These are phyloP conservation scores for Chrysanthemum seticuspe DNA, from an alignment of 129 eudicot genomes.

Conservation along the genomic window DNA sequence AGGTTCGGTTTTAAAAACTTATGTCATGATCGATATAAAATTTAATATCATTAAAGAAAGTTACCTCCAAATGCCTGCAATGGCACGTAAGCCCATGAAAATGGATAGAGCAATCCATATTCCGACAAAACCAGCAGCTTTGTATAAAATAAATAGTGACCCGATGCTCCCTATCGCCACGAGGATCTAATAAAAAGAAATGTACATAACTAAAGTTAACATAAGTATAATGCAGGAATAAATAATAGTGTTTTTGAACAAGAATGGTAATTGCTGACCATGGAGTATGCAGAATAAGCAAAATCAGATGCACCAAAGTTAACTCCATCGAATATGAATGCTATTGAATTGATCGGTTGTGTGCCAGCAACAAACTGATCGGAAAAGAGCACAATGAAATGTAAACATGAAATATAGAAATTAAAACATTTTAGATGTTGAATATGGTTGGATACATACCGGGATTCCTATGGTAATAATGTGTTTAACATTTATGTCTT, in stretches of 20 bases:
- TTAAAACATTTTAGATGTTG: not conserved
- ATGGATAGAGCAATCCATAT: constrained; percentile 82
- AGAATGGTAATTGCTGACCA: constrained; percentile 41
- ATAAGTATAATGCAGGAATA: not conserved
- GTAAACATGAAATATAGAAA: not conserved
- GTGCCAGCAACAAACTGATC: constrained; percentile 80
- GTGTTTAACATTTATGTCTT: constrained; percentile 55
- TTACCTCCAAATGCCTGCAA: constrained; percentile 90
- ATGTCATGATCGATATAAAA: not conserved
- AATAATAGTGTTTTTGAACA: not conserved
- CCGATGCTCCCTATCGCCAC: constrained; percentile 66
- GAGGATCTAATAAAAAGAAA: constrained; percentile 45
- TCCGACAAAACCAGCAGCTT: constrained; percentile 61
- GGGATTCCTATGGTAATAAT: constrained; percentile 62
- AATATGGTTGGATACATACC: constrained; percentile 25
- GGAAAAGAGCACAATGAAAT: not conserved
- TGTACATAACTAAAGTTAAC: not conserved
- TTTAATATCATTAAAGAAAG: not conserved
- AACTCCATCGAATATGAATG: constrained; percentile 78
- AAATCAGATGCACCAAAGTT: constrained; percentile 86
- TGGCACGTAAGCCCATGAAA: constrained; percentile 61
- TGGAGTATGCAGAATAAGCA: constrained; percentile 78
- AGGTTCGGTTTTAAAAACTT: not conserved
- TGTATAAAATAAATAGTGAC: constrained; percentile 47
- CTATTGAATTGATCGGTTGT: constrained; percentile 75